These are phyloP conservation scores for Gossypium schwendimanii DNA, from an alignment of 441 rosid genomes.

Conservation along the genomic window DNA sequence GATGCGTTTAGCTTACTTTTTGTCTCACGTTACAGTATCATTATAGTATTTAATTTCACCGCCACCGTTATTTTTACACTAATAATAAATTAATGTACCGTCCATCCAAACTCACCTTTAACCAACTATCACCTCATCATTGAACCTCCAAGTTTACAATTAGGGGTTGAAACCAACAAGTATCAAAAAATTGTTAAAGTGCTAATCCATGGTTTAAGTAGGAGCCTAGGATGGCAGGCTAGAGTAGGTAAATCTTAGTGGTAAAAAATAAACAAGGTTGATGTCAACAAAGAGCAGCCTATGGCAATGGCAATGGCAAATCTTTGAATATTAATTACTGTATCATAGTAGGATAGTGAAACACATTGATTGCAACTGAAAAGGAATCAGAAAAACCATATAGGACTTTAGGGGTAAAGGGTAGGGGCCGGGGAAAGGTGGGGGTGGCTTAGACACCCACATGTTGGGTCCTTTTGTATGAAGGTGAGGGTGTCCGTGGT, in stretches of 20 bases:
- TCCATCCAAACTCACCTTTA: background rate
- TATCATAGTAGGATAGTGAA: slow-evolving; percentile 8
- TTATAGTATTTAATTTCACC: too few relatives aligned
- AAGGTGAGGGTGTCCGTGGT: slow-evolving; percentile 13
- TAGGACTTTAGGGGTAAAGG: background rate
- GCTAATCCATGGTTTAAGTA: background rate
- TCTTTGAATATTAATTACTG: slow-evolving; percentile 2
- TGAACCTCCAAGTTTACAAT: background rate
- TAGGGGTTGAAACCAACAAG: too few relatives aligned
- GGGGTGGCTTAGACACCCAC: slow-evolving; percentile 15
- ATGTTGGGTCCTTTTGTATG: background rate
- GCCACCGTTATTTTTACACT: too few relatives aligned
- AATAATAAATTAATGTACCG: too few relatives aligned
- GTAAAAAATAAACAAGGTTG: background rate
- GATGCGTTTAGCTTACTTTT: too few relatives aligned
- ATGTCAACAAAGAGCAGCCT: background rate
- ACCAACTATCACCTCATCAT: background rate
- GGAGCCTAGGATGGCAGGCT: slow-evolving; percentile 21
- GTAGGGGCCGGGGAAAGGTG: background rate
- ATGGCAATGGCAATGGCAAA: background rate
- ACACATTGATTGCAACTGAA: background rate
- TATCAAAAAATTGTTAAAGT: too few relatives aligned
- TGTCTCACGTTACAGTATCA: too few relatives aligned
- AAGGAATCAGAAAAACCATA: background rate
- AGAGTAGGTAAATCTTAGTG: background rate